These are phyloP conservation scores for Candida smagusa DNA, from an alignment of 1,139 yeast species.

Conservation along the genomic window DNA sequence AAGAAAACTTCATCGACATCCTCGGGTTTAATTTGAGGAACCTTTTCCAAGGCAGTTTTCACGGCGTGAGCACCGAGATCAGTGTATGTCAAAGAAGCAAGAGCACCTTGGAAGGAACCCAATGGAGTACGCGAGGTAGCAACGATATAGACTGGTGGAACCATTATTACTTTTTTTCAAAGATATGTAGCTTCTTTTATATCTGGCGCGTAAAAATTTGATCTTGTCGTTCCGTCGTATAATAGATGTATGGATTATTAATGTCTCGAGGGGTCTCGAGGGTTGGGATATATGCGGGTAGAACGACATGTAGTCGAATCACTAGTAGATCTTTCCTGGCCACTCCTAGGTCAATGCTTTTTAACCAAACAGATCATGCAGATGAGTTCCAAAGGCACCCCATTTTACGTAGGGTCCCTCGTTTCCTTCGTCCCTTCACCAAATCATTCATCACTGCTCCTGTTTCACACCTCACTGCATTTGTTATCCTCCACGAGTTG, in stretches of 20 bases:
- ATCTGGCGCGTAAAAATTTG: neutral
- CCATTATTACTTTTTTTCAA: constrained; percentile 3
- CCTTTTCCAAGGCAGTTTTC: constrained; percentile 79
- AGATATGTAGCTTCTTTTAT: neutral
- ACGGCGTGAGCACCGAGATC: constrained; percentile 94
- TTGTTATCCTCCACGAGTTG: constrained; percentile 77
- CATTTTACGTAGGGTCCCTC: constrained; percentile 44
- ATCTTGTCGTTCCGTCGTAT: neutral
- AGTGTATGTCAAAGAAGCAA: constrained; percentile 69
- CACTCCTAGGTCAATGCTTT: neutral
- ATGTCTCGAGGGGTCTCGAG: too few relatives aligned
- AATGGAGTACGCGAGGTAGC: constrained; percentile 92
- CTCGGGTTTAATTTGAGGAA: constrained; percentile 73
- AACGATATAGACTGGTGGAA: constrained; percentile 73
- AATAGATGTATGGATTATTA: neutral
- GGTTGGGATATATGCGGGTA: too few relatives aligned
- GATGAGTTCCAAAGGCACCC: constrained; percentile 18
- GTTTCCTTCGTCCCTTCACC: constrained; percentile 48
- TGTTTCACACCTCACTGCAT: constrained; percentile 66
- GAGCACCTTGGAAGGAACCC: constrained; percentile 86
- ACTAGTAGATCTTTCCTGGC: neutral
- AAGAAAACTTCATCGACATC: constrained; percentile 87
- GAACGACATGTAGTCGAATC: neutral
- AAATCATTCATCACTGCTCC: constrained; percentile 56
- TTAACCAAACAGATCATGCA: neutral